Conservation (phyloP, 1,139 yeast genomes). For the Casaregolazyma suthepensis region DNA sequence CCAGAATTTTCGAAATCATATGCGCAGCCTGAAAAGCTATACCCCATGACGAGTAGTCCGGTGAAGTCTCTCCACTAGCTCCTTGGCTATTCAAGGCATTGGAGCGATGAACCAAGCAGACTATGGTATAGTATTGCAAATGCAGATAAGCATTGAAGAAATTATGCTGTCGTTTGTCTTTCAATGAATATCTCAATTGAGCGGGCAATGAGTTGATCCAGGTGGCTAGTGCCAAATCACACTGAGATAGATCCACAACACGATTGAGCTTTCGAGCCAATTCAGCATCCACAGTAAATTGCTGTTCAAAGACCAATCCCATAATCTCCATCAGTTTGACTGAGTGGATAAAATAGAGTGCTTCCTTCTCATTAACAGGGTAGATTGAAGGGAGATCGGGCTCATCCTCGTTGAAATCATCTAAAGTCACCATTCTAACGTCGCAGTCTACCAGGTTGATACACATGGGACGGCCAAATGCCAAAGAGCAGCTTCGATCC, state of each 20-base stretch:
- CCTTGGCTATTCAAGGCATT: constrained; percentile 40
- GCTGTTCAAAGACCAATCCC: constrained; percentile 65
- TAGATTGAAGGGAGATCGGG: constrained; percentile 41
- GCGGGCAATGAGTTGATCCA: constrained; percentile 71
- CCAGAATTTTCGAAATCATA: constrained; percentile 64
- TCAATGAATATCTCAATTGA: constrained; percentile 56
- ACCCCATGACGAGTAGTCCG: constrained; percentile 73
- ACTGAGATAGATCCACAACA: constrained; percentile 57
- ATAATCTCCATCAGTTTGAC: constrained; percentile 69
- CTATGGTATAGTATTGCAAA: constrained; percentile 66
- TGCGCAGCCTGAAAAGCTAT: constrained; percentile 82
- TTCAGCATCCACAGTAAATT: constrained; percentile 66
- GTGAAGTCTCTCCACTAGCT: constrained; percentile 34
- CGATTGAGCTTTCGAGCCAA: constrained; percentile 42
- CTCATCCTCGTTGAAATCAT: constrained; percentile 59
- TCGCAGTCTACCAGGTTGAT: constrained; percentile 73
- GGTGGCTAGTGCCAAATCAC: constrained; percentile 74
- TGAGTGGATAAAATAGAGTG: constrained; percentile 54
- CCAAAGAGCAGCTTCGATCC: constrained; percentile 66
- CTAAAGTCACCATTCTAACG: constrained; percentile 62
- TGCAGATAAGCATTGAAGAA: constrained; percentile 59
- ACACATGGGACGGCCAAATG: constrained; percentile 67
- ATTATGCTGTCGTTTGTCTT: constrained; percentile 45
- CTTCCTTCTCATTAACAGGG: constrained; percentile 45
- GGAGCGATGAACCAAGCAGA: constrained; percentile 67